Percentiles rank a stretch among this genome's conserved stretches.
phyloP scores from a whole-genome alignment of 768 basidiomycete species.

The Lyophyllum atratum region DNA sequence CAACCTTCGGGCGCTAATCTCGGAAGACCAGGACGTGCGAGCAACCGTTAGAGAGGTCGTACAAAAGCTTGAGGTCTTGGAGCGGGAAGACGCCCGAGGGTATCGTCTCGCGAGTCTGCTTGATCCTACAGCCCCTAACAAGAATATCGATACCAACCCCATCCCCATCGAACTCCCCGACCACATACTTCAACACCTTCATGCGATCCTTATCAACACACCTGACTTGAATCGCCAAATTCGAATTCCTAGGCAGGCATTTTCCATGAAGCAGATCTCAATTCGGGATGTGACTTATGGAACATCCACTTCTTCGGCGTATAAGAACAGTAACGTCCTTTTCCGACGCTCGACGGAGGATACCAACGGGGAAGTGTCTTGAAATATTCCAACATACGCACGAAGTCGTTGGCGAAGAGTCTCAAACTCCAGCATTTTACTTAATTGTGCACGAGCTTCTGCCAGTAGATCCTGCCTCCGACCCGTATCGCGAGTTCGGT shows the following conservation, averaged over 20 bases:
- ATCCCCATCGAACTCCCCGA: neutral
- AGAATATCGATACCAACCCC: neutral
- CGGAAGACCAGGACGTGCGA: neutral
- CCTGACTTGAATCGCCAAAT: neutral
- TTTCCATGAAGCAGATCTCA: slow-evolving; percentile 5
- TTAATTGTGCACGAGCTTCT: neutral
- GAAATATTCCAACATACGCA: neutral
- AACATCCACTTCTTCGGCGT: slow-evolving; percentile 5
- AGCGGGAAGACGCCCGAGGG: neutral
- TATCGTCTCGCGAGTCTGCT: neutral
- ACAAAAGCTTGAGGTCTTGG: neutral
- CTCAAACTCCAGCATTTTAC: neutral
- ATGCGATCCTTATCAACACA: neutral
- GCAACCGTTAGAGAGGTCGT: neutral
- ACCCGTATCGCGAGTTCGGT: neutral
- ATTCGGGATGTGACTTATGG: slow-evolving; percentile 11
- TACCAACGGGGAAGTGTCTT: too few relatives aligned
- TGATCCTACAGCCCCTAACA: neutral
- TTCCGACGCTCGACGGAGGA: neutral
- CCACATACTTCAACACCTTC: neutral
- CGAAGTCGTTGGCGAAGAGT: neutral
- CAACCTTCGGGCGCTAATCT: neutral
- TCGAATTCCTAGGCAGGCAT: neutral
- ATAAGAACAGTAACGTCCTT: slow-evolving; percentile 10
- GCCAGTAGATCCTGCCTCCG: neutral